Evolutionary conservation across 495 filamentous ascomycete genomes (phyloP), one percentile per base, ranked within the genome.

Genomic region (Venustampulla echinocandica): DNA sequence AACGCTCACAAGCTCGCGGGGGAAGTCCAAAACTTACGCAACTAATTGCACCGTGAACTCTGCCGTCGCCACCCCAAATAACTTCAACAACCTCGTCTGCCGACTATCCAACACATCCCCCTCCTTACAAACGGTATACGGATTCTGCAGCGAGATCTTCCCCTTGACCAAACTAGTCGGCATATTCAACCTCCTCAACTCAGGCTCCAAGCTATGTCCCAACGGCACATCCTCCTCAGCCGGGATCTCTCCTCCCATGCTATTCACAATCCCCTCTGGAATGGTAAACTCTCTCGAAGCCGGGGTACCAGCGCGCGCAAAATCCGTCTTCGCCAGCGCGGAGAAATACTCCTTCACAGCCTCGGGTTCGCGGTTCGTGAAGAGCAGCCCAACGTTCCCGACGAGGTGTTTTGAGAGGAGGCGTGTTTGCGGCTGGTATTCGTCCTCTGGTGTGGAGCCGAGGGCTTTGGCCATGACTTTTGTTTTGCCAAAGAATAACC

Each of bases 401-500:
- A 69, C 63, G 9, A 98, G 74, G 69, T 84, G 75, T n/a, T 71
- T 65, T 3, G 77, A 68, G 33, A 98, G 80, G 33, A 66, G 64
- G 64, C 79, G 71, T 57, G 90, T 73, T 58, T 82, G 80, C 36
- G 80, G 74, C 53, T 84, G 82, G 65, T 85, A 79, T 65, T 87
- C 85, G 56, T 79, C 78, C 58, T 87, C 85, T 54, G 79, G 69
- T 47, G 67, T 80, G 34, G 70, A 69, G 55, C 90, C 90, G 10
- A 98, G 82, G 42, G 92, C 87, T 67, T 87, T 83, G 47, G 87
- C 83, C 84, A 95, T 97, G 59, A 96, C 89, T 69, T 96, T 96
- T 37, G 90, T 97, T 66, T 96, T 97, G 64, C 92, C 92, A 65
- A 96, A 96, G 78, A 96, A 96, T 61, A 98, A 63, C 49, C 90